These are phyloP conservation scores for Chalaropsis ovoidea DNA, from an alignment of 2,329 filamentous ascomycete species.

Conservation along the genomic window DNA sequence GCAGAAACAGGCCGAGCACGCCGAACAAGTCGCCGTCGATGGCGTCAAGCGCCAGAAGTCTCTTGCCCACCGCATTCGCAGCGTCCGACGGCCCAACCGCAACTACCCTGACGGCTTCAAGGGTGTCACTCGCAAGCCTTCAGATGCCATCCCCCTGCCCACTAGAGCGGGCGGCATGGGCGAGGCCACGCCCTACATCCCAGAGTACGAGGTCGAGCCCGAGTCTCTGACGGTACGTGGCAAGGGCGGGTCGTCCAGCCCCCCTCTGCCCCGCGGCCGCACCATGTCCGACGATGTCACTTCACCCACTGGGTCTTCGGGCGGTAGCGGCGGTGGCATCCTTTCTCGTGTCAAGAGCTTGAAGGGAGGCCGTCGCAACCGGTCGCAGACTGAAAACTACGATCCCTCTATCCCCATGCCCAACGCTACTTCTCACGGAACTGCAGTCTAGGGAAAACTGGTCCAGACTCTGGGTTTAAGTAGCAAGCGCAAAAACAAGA, in stretches of 20 bases:
- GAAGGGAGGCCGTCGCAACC: constrained; percentile 51
- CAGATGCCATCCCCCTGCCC: constrained; percentile 32
- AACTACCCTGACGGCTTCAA: constrained; percentile 34
- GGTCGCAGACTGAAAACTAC: constrained; percentile 23
- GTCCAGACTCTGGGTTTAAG: constrained; percentile 24
- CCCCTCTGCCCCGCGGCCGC: constrained; percentile 20
- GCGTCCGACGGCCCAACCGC: constrained; percentile 52
- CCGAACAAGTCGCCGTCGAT: constrained; percentile 43
- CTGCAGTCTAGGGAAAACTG: constrained; percentile 34
- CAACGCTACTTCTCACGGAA: constrained; percentile 31
- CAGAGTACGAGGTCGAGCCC: constrained; percentile 54
- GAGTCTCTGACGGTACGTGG: constrained; percentile 42
- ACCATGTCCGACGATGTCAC: constrained; percentile 21
- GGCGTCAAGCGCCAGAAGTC: constrained; percentile 87
- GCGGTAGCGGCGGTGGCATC: constrained; percentile 49
- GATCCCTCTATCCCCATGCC: constrained; percentile 24
- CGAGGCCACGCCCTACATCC: constrained; percentile 20
- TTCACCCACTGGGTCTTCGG: constrained; percentile 26
- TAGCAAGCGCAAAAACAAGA: constrained; percentile 20
- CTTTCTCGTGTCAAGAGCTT: constrained; percentile 72
- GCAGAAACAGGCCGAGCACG: constrained; percentile 60
- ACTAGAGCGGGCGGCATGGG: constrained; percentile 23
- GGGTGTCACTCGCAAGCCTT: constrained; percentile 35
- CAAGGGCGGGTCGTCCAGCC: constrained; percentile 28
- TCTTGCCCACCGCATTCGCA: constrained; percentile 79